Base-by-base conservation (phyloP, 140 eudicot genomes). In the Stevia rebaudiana region DNA sequence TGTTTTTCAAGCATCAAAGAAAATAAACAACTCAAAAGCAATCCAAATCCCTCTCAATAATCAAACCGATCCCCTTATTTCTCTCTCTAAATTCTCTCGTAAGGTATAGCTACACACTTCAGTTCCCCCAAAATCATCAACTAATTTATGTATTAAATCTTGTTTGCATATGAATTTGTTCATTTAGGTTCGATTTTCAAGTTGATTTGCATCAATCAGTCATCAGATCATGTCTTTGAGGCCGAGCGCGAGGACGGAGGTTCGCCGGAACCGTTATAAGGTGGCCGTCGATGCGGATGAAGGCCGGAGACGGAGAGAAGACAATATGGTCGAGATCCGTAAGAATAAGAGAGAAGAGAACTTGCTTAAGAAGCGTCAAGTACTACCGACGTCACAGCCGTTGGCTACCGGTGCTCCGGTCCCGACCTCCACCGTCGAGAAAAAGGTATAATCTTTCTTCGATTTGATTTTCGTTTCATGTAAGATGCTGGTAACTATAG, bases 311-410 rank as follows among this genome's bases (percentile, higher is more conserved):
- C 76, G 97, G 76, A 87, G 95, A 64, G 95, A 87, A 70, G 95
- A 87, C 25, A 80, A 82, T 49, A 84, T 87, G 95, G 95, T 87
- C 56, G 97, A 90, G 94, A 87, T 90, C 90, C 88, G 95, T 0
- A 90, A 90, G 81, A 87, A 55, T 55, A 87, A 80, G 82, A 79
- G 97, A 12, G 95, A 90, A 57, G 97, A 90, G 80, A 87, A 76
- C 78, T 83, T 90, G 68, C 84, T 87, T 40, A 90, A 90, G 82
- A 90, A 90, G 83, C 95, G 97, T 35, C 95, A 90, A 76, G 97
- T 87, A 0, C 78, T 84, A 11, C 79, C 77, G 54, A 12, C 78
- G 49, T 31, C 79, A 21, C 89, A 66, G 61, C 94, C 76, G 46
- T 74, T 80, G 59, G 15, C 79, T 5, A 17, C 78, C 1, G 75